Evolutionary conservation across 495 filamentous ascomycete species (phyloP).

Genomic region (Aspergillus panamensis): DNA sequence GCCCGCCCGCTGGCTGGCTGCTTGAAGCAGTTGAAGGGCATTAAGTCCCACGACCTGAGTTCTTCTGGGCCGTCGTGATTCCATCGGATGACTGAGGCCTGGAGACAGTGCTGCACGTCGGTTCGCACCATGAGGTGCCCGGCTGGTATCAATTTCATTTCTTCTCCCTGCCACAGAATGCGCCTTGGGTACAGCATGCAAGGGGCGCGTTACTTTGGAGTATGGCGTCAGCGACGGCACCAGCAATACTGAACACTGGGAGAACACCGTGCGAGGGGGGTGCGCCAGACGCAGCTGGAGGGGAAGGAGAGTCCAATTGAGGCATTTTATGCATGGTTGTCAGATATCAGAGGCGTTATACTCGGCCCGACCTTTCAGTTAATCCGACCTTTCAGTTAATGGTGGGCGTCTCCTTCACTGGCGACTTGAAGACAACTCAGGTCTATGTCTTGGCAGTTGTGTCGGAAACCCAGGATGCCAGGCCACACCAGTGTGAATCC

Average conservation of each 20-base stretch:
- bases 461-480: slow-evolving; percentile 22
- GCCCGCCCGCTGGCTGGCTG: slow-evolving; percentile 25
- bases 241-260: slow-evolving; percentile 13
- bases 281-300: slow-evolving; percentile 19
- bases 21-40: slow-evolving; percentile 8
- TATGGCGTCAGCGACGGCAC: slow-evolving; percentile 16
- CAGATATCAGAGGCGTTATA: slow-evolving; percentile 23
- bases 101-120: slow-evolving; percentile 23
- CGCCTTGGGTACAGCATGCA: slow-evolving; percentile 26
- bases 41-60: slow-evolving; percentile 28
- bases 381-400: slow-evolving; percentile 27
- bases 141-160: slow-evolving; percentile 30
- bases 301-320: slow-evolving; percentile 14
- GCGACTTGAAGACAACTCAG: slow-evolving; percentile 19
- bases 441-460: too few species aligned
- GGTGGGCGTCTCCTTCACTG: slow-evolving; percentile 18
- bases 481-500: slow-evolving; percentile 23
- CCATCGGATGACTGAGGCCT: slow-evolving; percentile 24
- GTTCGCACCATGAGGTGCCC: slow-evolving; percentile 20
- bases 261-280: slow-evolving; percentile 13
- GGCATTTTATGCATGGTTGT: slow-evolving; percentile 25
- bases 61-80: slow-evolving; percentile 23
- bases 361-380: too few species aligned
- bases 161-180: slow-evolving; percentile 24
- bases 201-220: slow-evolving; percentile 20